A percentile compares a stretch with the other conserved stretches of the same genome.
phyloP scores from a whole-genome alignment of 1,284 basidiomycete genomes.

The Cutaneotrichosporon arboriforme region DNA sequence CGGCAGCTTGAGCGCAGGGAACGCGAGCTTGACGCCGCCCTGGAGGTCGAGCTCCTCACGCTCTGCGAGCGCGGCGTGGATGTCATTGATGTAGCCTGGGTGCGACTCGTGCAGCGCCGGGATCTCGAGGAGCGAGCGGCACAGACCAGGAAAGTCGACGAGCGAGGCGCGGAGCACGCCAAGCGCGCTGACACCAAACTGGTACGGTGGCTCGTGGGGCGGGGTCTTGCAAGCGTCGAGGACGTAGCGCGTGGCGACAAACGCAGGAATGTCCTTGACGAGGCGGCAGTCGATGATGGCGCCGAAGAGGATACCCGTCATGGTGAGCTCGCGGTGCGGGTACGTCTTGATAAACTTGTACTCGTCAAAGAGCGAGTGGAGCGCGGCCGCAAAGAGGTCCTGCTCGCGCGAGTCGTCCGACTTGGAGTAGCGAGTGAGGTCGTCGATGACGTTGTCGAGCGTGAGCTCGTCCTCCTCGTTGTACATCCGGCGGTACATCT shows the following conservation, averaged over 20 bases:
- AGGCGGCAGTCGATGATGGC: conserved; percentile 91
- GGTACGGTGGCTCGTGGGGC: conserved; percentile 81
- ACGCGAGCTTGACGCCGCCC: conserved; percentile 51
- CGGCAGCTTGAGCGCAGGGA: conserved; percentile 49
- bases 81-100: conserved; percentile 72
- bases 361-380: conserved; percentile 99
- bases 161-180: conserved; percentile 81
- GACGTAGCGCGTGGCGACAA: conserved; percentile 95
- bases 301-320: conserved; percentile 95
- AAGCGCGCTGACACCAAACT: conserved; percentile 90
- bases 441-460: conserved; percentile 86
- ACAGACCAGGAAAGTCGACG: conserved; percentile 89
- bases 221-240: conserved; percentile 87
- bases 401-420: conserved; percentile 81
- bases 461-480: conserved; percentile 72
- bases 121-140: conserved; percentile 80
- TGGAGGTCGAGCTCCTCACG: conserved; percentile 44
- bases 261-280: conserved; percentile 90
- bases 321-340: conserved; percentile 85
- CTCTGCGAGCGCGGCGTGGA: conserved; percentile 62
- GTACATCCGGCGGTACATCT: conserved; percentile 98
- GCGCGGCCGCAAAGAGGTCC: conserved; percentile 96
- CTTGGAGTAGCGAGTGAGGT: conserved; percentile 78
- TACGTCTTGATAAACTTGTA: conserved; percentile 99
- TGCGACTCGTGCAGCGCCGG: conserved; percentile 80